These are phyloP conservation scores for Saccharum officinarum DNA, from an alignment of 176 grass and related monocot genomes.

Conservation along the genomic window DNA sequence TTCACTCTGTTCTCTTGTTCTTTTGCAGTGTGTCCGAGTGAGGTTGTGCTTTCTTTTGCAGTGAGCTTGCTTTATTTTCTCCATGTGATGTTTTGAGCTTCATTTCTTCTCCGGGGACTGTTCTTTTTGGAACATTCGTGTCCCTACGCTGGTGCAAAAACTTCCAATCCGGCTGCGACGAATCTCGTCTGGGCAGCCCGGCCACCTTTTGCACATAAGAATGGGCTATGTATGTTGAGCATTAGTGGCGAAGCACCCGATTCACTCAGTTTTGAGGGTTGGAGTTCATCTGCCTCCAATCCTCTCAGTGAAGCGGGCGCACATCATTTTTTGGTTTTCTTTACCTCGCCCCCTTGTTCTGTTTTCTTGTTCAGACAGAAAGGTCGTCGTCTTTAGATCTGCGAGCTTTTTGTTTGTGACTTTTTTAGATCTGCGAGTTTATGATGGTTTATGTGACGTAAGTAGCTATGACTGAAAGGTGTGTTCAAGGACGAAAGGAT, in stretches of 20 bases:
- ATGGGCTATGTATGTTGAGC: conserved; percentile 23
- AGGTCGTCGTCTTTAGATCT: conserved; percentile 1
- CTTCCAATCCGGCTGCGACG: conserved; percentile 94
- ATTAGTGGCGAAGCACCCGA: conserved; percentile 29
- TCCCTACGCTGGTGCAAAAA: conserved; percentile 58
- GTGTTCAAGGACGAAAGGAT: not conserved
- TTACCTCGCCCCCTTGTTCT: not conserved
- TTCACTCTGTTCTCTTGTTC: not conserved
- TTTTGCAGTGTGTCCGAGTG: not conserved
- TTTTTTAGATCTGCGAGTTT: conserved; percentile 4
- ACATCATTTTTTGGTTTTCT: conserved; percentile 16
- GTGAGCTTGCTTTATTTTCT: not conserved
- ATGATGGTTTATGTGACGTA: not conserved
- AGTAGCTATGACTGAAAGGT: not conserved
- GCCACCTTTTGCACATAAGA: conserved; percentile 89
- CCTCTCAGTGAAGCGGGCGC: conserved; percentile 40
- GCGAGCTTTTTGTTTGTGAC: not conserved
- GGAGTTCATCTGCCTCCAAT: conserved; percentile 38
- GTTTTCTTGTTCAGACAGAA: not conserved
- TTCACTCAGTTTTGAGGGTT: conserved; percentile 34
- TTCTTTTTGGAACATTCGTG: not conserved
- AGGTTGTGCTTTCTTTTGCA: not conserved
- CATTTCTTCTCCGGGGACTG: not conserved
- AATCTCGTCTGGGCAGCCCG: conserved; percentile 60
- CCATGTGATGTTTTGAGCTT: not conserved